Percentiles rank a stretch among this genome's conserved stretches.
These are phyloP conservation scores for Hemileia vastatrix DNA, from an alignment of 1,284 basidiomycete genomes.

Conservation along the genomic window DNA sequence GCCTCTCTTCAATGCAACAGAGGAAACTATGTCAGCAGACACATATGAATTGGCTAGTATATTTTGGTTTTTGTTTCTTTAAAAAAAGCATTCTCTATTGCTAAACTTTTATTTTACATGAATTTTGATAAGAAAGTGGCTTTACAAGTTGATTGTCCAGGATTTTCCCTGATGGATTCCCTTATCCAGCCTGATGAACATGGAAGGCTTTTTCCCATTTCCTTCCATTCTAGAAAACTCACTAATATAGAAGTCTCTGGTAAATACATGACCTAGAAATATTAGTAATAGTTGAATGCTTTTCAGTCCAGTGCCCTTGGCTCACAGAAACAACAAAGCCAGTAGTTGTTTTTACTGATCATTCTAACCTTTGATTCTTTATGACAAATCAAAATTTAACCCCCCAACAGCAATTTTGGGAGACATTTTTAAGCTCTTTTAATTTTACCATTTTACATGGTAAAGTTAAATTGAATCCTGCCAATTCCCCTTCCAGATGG, in stretches of 20 bases:
- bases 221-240: constrained; percentile 1
- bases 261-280: constrained; percentile 12
- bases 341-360: neutral
- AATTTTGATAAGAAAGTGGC: neutral
- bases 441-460: neutral
- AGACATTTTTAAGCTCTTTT: neutral
- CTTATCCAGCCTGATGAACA: neutral
- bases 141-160: neutral
- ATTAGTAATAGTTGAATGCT: neutral
- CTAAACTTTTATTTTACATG: neutral
- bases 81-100: neutral
- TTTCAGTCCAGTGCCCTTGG: neutral
- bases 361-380: neutral
- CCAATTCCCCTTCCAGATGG: no score
- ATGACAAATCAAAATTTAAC: neutral
- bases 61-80: no score
- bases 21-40: no score
- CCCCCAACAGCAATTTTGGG: neutral
- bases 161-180: neutral
- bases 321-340: neutral
- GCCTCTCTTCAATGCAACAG: neutral
- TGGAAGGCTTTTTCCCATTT: neutral
- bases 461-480: no score
- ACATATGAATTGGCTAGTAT: neutral
- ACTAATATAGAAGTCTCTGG: constrained; percentile 2